Evolutionary conservation across 73 alveolate genomes (phyloP).

Genomic region (Stentor coeruleus): DNA sequence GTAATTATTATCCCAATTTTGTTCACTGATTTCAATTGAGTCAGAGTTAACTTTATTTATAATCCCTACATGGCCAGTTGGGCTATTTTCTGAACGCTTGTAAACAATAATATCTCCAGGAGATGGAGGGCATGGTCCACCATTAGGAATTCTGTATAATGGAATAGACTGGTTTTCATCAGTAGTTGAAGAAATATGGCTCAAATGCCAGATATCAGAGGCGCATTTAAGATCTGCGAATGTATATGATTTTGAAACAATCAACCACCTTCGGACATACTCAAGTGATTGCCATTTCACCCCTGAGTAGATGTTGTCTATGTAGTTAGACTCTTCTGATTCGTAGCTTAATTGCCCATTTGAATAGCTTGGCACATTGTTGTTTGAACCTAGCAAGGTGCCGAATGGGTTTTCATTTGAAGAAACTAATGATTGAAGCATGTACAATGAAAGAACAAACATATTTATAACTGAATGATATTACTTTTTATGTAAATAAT

Average conservation of each 20-base stretch:
- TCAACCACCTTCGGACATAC: neutral
- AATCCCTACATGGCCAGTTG: neutral
- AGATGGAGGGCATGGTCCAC: neutral
- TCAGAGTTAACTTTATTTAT: neutral
- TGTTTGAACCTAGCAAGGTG: neutral
- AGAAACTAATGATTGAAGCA: no score
- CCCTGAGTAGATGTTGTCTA: neutral
- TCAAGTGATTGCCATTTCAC: neutral
- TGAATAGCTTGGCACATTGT: neutral
- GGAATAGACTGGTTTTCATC: neutral
- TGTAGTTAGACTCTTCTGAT: neutral
- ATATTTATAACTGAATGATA: no score
- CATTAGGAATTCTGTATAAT: neutral
- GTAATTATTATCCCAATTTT: neutral
- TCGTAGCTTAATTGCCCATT: neutral
- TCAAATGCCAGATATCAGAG: neutral
- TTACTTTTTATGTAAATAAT: no score
- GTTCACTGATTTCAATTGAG: neutral
- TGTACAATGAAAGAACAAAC: no score
- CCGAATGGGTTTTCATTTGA: conserved; percentile 2
- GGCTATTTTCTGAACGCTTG: neutral
- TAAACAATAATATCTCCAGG: neutral
- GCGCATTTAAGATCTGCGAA: neutral
- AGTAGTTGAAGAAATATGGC: neutral
- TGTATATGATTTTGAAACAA: neutral